Evolutionary conservation across 129 eudicot species (phyloP), one percentile per base, ranked within the genome.

Genomic region (Calendula officinalis): DNA sequence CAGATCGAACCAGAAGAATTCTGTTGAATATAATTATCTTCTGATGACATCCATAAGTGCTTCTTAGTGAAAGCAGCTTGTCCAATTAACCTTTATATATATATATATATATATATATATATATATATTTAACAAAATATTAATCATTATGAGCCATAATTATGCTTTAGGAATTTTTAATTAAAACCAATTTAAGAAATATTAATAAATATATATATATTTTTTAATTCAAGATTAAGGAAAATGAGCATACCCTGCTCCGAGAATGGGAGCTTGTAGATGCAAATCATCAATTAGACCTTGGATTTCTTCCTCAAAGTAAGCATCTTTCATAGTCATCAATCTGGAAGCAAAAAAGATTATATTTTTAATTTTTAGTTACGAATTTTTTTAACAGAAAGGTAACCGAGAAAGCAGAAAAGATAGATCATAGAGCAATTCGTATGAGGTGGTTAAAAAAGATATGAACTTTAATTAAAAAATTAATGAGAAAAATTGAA

Each of bases 241-340:
- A 47, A 54, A 56, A 72, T 45, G 53, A 77, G 67, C 91, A 55
- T 85, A 92, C 99, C 96, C 99, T 76, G 77, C 87, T 50, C 96
- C 99, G 22, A 92, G 67, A 47, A 80, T 72, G 66, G 91, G 87
- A 11, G 87, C 76, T 77, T 88, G 96, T 56, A 67, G 73, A 65
- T 77, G 75, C 91, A 85, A 77, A 72, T 78, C 81, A 63, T 83
- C 76, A 42, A 81, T 58, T 30, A 83, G 41, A 67, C 60, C 78
- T 78, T 76, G 77, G 63, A 82, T 74, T 64, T 77, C 68, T 27
- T 83, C 91, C 63, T 85, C 87, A 81, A 65, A 88, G 67, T 85
- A 83, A 43, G 87, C 88, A 61, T 88, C 96, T 81, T 85, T 82
- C 76, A 88, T 57, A 62, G 87, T 85, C 80, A 92, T 64, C 67